Evolutionary conservation across 2,329 filamentous ascomycete genomes (phyloP), one percentile per base, ranked within the genome.

Genomic region (Cercospora sp.): DNA sequence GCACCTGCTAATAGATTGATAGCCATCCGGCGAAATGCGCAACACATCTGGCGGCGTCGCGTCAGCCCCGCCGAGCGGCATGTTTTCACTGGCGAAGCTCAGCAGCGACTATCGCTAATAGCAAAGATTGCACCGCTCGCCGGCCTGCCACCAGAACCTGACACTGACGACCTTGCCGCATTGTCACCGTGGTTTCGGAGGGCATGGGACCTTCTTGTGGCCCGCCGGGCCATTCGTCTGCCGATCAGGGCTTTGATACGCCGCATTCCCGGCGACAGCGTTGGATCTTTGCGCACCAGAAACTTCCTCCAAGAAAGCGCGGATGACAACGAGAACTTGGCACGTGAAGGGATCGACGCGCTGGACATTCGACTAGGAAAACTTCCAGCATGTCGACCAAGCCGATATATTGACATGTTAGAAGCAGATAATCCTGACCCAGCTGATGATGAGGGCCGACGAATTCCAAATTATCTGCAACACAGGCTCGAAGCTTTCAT

Each of bases 151-250:
- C 59, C 59, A 20, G 13, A 26, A 13, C 59, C 59, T 10, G 20
- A 26, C 13, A 30, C 59, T 2, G 20, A 42, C 18, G 33, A 42
- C 20, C 16, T 28, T 10, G 20, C n/a, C n/a, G 45, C n/a, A 7
- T 20, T 48, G 12, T 45, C 28, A 13, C 33, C 59, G 33, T 45
- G 20, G 16, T 61, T 16, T 13, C 12, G 23, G 10, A 12, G 33
- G 36, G 59, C 59, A n/a, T 61, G 59, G 59, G 59, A 61, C n/a
- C 36, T 61, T 5, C 36, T 42, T 10, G 20, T 42, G 31, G 36
- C 36, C 9, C 59, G 59, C 12, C 16, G 18, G 13, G 13, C 20
- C 16, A 20, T 61, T 10, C 8, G n/a, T 23, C 3, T 20, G 12
- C 33, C 18, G 13, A 18, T 42, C 7, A 26, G 7, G 3, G n/a